These are phyloP conservation scores for Dryas drummondii DNA, from an alignment of 306 rosid genomes.

Conservation along the genomic window DNA sequence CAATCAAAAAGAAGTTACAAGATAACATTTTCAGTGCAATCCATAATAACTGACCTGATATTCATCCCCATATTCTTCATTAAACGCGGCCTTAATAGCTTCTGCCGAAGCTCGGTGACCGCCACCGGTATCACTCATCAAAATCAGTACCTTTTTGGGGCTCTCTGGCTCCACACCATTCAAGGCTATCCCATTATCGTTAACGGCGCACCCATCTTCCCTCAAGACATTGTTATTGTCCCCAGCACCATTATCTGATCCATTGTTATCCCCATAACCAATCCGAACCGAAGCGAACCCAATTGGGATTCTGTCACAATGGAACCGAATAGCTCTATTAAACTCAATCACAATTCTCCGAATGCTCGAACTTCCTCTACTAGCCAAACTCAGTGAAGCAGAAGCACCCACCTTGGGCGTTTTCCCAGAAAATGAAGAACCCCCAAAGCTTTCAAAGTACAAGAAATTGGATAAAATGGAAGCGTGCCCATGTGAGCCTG, in stretches of 20 bases:
- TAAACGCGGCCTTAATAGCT: constrained; percentile 83
- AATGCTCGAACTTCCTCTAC: constrained; percentile 32
- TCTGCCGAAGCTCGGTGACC: constrained; percentile 99
- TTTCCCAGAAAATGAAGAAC: constrained; percentile 12
- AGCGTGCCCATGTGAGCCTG: constrained; percentile 41
- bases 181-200: constrained; percentile 32
- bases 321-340: constrained; percentile 59
- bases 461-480: constrained; percentile 44
- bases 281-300: constrained; percentile 73
- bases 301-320: constrained; percentile 61
- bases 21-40: not conserved
- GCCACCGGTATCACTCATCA: constrained; percentile 99
- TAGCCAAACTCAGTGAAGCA: constrained; percentile 46
- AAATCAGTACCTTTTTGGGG: constrained; percentile 75
- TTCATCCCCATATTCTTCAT: constrained; percentile 71
- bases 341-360: constrained; percentile 52
- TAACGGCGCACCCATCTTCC: constrained; percentile 34
- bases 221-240: constrained; percentile 35
- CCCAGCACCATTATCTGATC: constrained; percentile 31
- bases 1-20: constrained; percentile 2
- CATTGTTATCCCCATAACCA: constrained; percentile 33
- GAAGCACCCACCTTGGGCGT: constrained; percentile 42
- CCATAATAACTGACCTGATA: constrained; percentile 61
- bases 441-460: constrained; percentile 35
- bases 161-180: constrained; percentile 35